phyloP scores from a whole-genome alignment of 192 early-diverging fungal genomes.

The Jimgerdemannia lactiflua region DNA sequence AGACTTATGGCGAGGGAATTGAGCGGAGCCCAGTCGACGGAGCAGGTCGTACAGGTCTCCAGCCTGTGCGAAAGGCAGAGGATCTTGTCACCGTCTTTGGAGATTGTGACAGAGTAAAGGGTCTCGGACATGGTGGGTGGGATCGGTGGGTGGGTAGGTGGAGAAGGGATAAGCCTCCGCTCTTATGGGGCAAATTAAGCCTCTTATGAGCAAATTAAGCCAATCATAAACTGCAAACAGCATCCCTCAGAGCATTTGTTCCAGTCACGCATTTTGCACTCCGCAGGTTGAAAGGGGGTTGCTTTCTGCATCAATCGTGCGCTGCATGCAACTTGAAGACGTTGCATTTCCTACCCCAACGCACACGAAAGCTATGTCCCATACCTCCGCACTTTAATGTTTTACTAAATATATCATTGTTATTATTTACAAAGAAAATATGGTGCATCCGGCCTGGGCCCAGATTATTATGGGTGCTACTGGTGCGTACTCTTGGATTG shows the following conservation, averaged over 20 bases:
- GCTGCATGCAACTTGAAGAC: too few species aligned
- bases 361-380: too few species aligned
- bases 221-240: background rate
- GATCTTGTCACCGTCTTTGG: conserved; percentile 25
- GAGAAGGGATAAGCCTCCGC: background rate
- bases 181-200: background rate
- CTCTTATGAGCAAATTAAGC: background rate
- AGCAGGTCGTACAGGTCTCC: conserved; percentile 61
- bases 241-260: background rate
- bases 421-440: too few species aligned
- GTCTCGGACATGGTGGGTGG: background rate
- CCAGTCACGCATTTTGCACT: too few species aligned
- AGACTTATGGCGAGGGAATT: conserved; percentile 67
- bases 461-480: too few species aligned
- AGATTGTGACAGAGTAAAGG: background rate
- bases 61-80: conserved; percentile 60
- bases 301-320: too few species aligned
- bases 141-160: background rate
- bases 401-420: too few species aligned
- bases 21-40: conserved; percentile 57
- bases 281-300: too few species aligned
- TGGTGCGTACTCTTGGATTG: too few species aligned
- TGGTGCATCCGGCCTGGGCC: too few species aligned
- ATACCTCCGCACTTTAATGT: too few species aligned
- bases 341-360: too few species aligned